Conservation (phyloP, 176 grass and related monocot genomes). For the Olyra latifolia region DNA sequence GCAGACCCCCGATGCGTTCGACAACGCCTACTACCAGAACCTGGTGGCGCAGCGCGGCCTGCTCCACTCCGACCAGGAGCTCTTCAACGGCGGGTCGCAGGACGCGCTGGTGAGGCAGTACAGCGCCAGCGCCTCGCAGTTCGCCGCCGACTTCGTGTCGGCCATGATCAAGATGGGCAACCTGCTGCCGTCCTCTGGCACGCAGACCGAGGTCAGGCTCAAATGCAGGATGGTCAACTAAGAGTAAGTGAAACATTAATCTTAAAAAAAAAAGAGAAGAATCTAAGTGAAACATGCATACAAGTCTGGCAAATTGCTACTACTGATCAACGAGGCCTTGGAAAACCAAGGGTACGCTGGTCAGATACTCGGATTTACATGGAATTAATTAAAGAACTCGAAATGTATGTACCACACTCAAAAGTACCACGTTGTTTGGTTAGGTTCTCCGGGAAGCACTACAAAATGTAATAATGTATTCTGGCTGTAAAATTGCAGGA, state of each 20-base stretch:
- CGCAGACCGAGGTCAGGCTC: conserved; percentile 58
- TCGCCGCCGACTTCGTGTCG: conserved; percentile 42
- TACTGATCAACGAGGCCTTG: conserved; percentile 23
- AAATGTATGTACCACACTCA: conserved; percentile 25
- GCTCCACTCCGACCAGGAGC: conserved; percentile 88
- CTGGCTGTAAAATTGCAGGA: background rate
- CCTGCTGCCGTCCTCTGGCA: conserved; percentile 51
- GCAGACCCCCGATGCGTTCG: conserved; percentile 66
- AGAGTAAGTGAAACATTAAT: too few species aligned
- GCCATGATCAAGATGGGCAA: conserved; percentile 87
- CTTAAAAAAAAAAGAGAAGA: too few species aligned
- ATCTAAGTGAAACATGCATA: background rate
- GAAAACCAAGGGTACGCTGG: conserved; percentile 30
- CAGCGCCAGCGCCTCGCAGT: conserved; percentile 36
- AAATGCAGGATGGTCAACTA: conserved; percentile 70
- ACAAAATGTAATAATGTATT: background rate
- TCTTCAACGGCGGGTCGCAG: conserved; percentile 84
- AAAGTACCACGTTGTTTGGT: conserved; percentile 17
- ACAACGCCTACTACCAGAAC: conserved; percentile 80
- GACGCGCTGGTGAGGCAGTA: conserved; percentile 65
- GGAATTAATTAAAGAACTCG: background rate
- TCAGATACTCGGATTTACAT: background rate
- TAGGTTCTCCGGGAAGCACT: background rate
- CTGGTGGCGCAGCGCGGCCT: conserved; percentile 48
- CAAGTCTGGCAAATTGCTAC: background rate